Conservation (phyloP, 305 asterid genomes). For the Solanum hybrid region DNA sequence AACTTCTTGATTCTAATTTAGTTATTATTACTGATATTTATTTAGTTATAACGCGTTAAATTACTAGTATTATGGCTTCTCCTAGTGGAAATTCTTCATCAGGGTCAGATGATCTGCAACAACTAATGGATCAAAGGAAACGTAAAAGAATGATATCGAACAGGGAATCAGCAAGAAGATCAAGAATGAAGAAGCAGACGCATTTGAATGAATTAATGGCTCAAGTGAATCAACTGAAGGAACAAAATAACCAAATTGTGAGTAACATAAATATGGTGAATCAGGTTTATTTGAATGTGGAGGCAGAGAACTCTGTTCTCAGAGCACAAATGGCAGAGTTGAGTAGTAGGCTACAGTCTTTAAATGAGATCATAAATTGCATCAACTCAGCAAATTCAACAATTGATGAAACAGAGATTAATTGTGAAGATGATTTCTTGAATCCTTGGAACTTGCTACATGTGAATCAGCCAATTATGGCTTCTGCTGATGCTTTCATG, state of each 20-base stretch:
- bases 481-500: conserved; percentile 23
- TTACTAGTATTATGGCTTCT: conserved; percentile 18
- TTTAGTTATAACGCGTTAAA: background rate
- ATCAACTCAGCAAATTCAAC: conserved; percentile 1
- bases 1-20: background rate
- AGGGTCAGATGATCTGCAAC: conserved; percentile 16
- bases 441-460: conserved; percentile 18
- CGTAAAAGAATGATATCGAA: conserved; percentile 65
- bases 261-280: conserved; percentile 23
- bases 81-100: conserved; percentile 24
- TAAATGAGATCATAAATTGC: conserved; percentile 36
- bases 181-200: conserved; percentile 61
- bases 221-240: conserved; percentile 30
- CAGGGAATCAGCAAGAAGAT: conserved; percentile 57
- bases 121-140: conserved; percentile 29
- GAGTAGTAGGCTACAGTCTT: conserved; percentile 36
- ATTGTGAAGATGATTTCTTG: conserved; percentile 12
- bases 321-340: conserved; percentile 46
- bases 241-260: conserved; percentile 31
- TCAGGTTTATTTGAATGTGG: conserved; percentile 31
- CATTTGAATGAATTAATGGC: conserved; percentile 42
- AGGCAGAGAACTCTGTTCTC: conserved; percentile 44
- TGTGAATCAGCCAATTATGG: conserved; percentile 26
- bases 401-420: background rate
- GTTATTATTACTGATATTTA: background rate